Base-by-base conservation (phyloP, 805 yeast genomes). In the Metschnikowia kofuensis region DNA sequence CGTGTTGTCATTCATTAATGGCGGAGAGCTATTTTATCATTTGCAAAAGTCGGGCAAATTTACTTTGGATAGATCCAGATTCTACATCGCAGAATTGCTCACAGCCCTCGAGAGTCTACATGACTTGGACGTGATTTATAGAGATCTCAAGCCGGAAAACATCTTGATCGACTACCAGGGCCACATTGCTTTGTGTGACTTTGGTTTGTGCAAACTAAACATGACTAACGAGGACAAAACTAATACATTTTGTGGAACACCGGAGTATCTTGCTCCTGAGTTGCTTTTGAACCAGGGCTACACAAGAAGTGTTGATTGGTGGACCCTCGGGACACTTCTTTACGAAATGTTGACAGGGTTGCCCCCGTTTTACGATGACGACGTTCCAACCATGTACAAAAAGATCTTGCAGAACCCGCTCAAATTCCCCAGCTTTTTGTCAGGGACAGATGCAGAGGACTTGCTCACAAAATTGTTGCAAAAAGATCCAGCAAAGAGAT, bases 321-420 rank as follows among this genome's bases (percentile, higher is more conserved):
- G 99, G 99, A 94, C 99, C 1, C 75, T 94, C 58, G 99, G 99
- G 38, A 91, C 92, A 14, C 75, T 94, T 46, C 74, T 94, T 40
- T 94, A 89, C 65, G 99, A 92, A 64, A 94, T 94, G 99, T 75
- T 94, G 52, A 90, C 97, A 1, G 97, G 98, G 1, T 77, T 94
- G 57, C 99, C 99, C 5, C 99, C 99, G 36, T 94, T 89, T 66
- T 94, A 89, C 65, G 98, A 94, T 64, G 97, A 91, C 63, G 94
- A 91, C 67, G 87, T 87, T 7, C 85, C 90, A 50, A 83, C 83
- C 39, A 94, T 94, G 99, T 94, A 94, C 74, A 83, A 87, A 61
- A 94, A 92, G 72, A 94, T 94, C 55, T 70, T 94, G 50, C 89
- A 88, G 66, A 92, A 90, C 59, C 95, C 96, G 26, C 74, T 94